Base-by-base conservation (phyloP, 352 stramenopile genomes). In the Thraustochytrium sp. region DNA sequence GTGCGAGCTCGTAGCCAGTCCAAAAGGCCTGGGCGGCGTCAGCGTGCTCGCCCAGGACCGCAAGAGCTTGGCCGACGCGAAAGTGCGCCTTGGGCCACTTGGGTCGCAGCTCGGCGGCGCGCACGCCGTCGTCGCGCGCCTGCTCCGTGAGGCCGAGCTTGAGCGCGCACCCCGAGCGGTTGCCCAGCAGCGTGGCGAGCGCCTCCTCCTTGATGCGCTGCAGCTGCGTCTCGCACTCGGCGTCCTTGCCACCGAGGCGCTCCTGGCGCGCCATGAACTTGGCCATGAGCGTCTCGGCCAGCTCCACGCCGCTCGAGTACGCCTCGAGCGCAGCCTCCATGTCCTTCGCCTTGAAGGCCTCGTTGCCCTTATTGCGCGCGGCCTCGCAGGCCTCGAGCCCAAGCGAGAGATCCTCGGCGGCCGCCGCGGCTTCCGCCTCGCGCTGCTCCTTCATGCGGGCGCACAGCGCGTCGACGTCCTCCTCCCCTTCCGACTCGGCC, bases 1-100 rank as follows among this genome's bases (percentile, higher is more conserved):
- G 68, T 9, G 42, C 68, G 18, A 80, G 51, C 68, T 80, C 68
- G 68, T 80, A 80, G 38, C 42, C 68, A 21, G 48, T 63, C 68
- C 68, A 80, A 31, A 65, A 80, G 21, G 68, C 42, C 37, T 80
- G 68, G 5, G 68, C 68, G 51, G 68, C 68, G 26, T 80, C 68
- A 11, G 68, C 68, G 51, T 80, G 63, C 49, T 65, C 53, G 18
- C 53, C 68, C 36, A 65, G 46, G 21, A 51, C 68, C 18, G 68
- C 31, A 26, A 46, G 40, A 1, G 68, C 68, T 29, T 55, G 42
- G 23, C 68, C 68, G 38, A 75, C 44, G 23, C 68, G 48, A 51
- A 65, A 80, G 40, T 55, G 40, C 21, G 44, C 46, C 42, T 80
- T 80, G 48, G 48, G 44, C 44, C 68, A 72, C 51, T 44, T 80